phyloP scores from a whole-genome alignment of 2,329 filamentous ascomycete species.

The Pestalotiopsis sp. region DNA sequence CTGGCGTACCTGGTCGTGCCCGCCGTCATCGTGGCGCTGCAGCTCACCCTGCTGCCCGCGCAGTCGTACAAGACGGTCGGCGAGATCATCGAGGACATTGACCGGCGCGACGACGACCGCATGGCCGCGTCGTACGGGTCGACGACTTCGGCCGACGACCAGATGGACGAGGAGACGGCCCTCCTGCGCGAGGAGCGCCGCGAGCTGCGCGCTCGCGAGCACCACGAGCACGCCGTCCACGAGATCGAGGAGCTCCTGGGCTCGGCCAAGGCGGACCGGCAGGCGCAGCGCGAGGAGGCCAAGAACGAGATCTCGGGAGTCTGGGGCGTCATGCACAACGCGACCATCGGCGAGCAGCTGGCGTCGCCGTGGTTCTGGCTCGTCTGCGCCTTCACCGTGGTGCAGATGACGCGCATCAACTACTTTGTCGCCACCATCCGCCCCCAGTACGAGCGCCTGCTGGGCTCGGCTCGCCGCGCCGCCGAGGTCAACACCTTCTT shows the following conservation, averaged over 20 bases:
- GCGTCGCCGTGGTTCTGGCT: slow-evolving; percentile 81
- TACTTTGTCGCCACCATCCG: slow-evolving; percentile 90
- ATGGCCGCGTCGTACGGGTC: slow-evolving; percentile 29
- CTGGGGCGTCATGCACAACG: slow-evolving; percentile 83
- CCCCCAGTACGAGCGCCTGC: slow-evolving; percentile 77
- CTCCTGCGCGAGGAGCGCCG: slow-evolving; percentile 59
- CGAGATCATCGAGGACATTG: slow-evolving; percentile 76
- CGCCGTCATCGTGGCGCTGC: slow-evolving; percentile 63
- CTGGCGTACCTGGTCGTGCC: slow-evolving; percentile 73
- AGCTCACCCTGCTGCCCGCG: slow-evolving; percentile 72
- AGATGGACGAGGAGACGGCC: slow-evolving; percentile 60
- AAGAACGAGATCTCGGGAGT: slow-evolving; percentile 75
- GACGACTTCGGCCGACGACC: slow-evolving; percentile 42
- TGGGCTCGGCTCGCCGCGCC: slow-evolving; percentile 63
- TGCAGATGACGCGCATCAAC: slow-evolving; percentile 83
- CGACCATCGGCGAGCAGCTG: slow-evolving; percentile 73
- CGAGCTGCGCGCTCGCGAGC: slow-evolving; percentile 57
- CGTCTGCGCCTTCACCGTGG: slow-evolving; percentile 78
- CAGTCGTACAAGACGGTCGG: slow-evolving; percentile 84
- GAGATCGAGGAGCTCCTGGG: slow-evolving; percentile 78
- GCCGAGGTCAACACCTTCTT: slow-evolving; percentile 80
- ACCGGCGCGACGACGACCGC: slow-evolving; percentile 46
- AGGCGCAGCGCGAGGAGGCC: slow-evolving; percentile 68
- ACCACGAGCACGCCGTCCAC: slow-evolving; percentile 64
- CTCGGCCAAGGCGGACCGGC: slow-evolving; percentile 60